Conservation (phyloP, 1,284 basidiomycete species). For the Ceratobasidium sp. region DNA sequence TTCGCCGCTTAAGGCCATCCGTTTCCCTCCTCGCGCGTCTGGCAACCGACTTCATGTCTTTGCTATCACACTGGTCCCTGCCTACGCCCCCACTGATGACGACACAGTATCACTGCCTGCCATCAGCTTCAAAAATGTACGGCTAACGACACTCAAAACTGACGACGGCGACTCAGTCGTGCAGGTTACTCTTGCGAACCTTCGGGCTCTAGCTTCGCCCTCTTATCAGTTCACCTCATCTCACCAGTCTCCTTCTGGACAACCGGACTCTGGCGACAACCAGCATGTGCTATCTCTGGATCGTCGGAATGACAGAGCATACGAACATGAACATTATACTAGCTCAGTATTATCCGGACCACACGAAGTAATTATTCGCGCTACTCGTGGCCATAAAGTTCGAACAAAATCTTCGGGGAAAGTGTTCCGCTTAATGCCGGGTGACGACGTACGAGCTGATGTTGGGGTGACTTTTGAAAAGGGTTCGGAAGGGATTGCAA, state of each 20-base stretch:
- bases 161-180: slow-evolving; percentile 62
- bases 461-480: slow-evolving; percentile 47
- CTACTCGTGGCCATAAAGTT: slow-evolving; percentile 57
- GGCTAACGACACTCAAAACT: slow-evolving; percentile 63
- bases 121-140: slow-evolving; percentile 57
- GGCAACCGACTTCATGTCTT: slow-evolving; percentile 56
- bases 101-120: slow-evolving; percentile 36
- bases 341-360: slow-evolving; percentile 55
- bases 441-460: slow-evolving; percentile 60
- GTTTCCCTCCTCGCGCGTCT: slow-evolving; percentile 49
- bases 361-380: slow-evolving; percentile 17
- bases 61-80: slow-evolving; percentile 54
- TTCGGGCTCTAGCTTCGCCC: slow-evolving; percentile 55
- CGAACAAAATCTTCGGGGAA: slow-evolving; percentile 59
- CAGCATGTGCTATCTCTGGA: slow-evolving; percentile 7
- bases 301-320: slow-evolving; percentile 57
- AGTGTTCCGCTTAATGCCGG: slow-evolving; percentile 63
- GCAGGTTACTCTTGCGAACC: slow-evolving; percentile 65
- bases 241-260: too few relatives aligned
- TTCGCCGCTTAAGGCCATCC: slow-evolving; percentile 50
- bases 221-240: slow-evolving; percentile 20
- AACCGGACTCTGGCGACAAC: not conserved
- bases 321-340: slow-evolving; percentile 51
- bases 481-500: not conserved
- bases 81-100: slow-evolving; percentile 41